phyloP scores from a whole-genome alignment of 2,329 filamentous ascomycete genomes.

The Claviceps paspali region DNA sequence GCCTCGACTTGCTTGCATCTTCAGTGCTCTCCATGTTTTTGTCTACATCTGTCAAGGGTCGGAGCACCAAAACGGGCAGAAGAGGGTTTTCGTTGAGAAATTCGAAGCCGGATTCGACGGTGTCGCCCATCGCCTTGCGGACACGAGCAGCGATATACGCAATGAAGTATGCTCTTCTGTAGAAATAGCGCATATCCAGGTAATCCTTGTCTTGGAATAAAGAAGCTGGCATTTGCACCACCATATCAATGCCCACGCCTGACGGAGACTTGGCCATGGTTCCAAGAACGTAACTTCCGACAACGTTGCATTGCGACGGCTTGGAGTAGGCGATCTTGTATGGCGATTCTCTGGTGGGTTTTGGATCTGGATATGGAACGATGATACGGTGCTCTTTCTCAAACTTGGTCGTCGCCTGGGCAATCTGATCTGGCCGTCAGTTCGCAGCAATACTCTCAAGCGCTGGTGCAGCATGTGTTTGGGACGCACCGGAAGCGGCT shows the following conservation, averaged over 20 bases:
- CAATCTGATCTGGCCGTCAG: constrained; percentile 31
- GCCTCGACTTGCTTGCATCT: constrained; percentile 6
- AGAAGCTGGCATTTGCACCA: constrained; percentile 65
- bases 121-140: constrained; percentile 36
- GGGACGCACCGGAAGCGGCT: constrained; percentile 30
- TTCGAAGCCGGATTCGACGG: constrained; percentile 46
- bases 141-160: constrained; percentile 64
- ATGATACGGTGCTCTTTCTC: constrained; percentile 51
- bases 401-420: constrained; percentile 51
- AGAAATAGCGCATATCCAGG: constrained; percentile 82
- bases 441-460: not conserved
- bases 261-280: constrained; percentile 53
- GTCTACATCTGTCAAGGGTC: constrained; percentile 16
- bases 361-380: constrained; percentile 78
- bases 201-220: constrained; percentile 93
- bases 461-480: not conserved
- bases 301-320: constrained; percentile 68
- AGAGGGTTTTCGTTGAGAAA: constrained; percentile 59
- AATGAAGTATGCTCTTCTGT: constrained; percentile 84
- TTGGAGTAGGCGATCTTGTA: constrained; percentile 70
- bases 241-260: constrained; percentile 57
- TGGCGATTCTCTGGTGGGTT: constrained; percentile 56
- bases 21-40: constrained; percentile 6
- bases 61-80: constrained; percentile 48
- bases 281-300: constrained; percentile 71